phyloP scores from a whole-genome alignment of 2,329 filamentous ascomycete genomes.

The Botrytis fabae region DNA sequence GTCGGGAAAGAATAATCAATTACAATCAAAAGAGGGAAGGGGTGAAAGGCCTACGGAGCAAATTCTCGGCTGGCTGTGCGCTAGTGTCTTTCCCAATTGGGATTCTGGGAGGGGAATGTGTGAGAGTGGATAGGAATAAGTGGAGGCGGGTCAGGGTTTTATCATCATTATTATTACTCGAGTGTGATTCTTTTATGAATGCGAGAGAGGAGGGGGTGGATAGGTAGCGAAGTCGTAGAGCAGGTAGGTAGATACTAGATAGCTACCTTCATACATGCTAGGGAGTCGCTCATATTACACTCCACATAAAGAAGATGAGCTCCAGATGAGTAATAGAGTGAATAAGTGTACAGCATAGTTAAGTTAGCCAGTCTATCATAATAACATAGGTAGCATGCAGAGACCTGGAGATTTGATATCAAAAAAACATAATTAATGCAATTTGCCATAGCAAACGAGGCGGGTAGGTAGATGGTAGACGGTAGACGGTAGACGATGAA shows the following conservation, averaged over 20 bases:
- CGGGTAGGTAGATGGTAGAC: not conserved
- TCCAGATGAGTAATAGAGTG: not conserved
- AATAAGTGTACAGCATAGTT: not conserved
- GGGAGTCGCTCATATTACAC: not conserved
- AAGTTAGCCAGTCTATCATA: not conserved
- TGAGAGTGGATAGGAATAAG: constrained; percentile 10
- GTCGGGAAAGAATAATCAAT: constrained; percentile 14
- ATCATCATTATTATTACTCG: not conserved
- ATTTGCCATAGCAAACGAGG: not conserved
- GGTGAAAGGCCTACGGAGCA: not conserved
- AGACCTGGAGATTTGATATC: not conserved
- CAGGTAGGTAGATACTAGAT: too few relatives aligned
- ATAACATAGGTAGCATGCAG: not conserved
- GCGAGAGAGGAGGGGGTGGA: not conserved
- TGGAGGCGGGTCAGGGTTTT: not conserved
- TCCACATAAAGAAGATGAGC: not conserved
- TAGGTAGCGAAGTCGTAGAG: too few relatives aligned
- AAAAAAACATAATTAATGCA: not conserved
- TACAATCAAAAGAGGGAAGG: constrained; percentile 12
- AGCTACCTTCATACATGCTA: too few relatives aligned
- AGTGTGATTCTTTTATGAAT: not conserved
- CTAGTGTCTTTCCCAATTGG: constrained; percentile 13
- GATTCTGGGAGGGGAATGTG: constrained; percentile 14
- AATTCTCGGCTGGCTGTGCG: constrained; percentile 14
- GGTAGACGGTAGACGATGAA: not conserved